phyloP scores from a whole-genome alignment of 1,284 basidiomycete genomes.

The Sporisorium reilianum region DNA sequence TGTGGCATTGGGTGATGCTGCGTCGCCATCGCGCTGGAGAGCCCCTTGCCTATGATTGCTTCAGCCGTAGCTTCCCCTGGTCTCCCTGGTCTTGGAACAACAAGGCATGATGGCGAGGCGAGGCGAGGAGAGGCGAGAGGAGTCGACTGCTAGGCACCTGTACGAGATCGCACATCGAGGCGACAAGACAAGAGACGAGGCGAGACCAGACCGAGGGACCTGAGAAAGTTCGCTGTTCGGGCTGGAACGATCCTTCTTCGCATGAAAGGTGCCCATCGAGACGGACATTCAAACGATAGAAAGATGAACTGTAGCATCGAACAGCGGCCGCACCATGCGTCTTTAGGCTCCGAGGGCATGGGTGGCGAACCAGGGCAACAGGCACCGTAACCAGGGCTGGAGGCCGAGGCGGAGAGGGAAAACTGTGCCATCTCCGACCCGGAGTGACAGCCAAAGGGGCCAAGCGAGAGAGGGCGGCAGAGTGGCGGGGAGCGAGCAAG shows the following conservation, averaged over 20 bases:
- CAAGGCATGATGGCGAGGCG: background rate
- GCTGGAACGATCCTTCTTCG: constrained; percentile 3
- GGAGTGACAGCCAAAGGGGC: constrained; percentile 12
- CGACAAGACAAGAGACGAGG: too few species aligned
- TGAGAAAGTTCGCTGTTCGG: constrained; percentile 23
- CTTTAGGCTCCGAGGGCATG: constrained; percentile 6
- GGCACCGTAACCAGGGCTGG: background rate
- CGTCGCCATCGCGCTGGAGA: constrained; percentile 12
- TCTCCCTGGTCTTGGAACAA: background rate
- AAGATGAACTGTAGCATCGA: background rate
- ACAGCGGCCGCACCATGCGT: background rate
- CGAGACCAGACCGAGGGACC: constrained; percentile 9
- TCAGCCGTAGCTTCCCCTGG: constrained; percentile 9
- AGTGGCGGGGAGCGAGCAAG: too few species aligned
- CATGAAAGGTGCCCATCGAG: constrained; percentile 29
- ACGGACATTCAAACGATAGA: constrained; percentile 21
- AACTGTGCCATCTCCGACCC: constrained; percentile 18
- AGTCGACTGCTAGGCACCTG: background rate
- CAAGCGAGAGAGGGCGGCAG: constrained; percentile 14
- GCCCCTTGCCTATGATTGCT: constrained; percentile 30
- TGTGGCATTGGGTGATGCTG: constrained; percentile 1
- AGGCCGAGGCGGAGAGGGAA: constrained; percentile 35
- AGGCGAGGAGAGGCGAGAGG: background rate
- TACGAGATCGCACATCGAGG: too few species aligned
- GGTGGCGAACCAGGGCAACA: background rate